Evolutionary conservation across 2,329 filamentous ascomycete species (phyloP).

Genomic region (Apiospora pterosperma): DNA sequence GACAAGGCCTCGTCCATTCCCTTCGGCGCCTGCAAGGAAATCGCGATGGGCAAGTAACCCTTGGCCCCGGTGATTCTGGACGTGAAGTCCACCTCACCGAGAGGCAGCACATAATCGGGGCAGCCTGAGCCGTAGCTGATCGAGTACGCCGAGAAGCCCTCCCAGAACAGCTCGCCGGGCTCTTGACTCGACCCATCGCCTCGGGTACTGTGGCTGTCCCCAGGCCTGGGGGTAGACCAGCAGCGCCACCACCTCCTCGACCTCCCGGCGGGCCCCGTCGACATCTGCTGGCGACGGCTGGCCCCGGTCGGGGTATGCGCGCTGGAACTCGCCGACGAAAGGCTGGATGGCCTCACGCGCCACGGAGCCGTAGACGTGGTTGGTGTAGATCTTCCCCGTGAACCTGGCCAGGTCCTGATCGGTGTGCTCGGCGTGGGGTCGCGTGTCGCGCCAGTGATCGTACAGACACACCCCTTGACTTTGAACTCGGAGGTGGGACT

Average conservation of each 20-base stretch:
- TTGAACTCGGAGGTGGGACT: slow-evolving; percentile 8
- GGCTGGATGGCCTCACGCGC: slow-evolving; percentile 8
- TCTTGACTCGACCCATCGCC: slow-evolving; percentile 7
- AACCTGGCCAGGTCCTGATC: slow-evolving; percentile 10
- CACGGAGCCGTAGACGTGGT: slow-evolving; percentile 11
- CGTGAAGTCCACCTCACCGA: slow-evolving; percentile 13
- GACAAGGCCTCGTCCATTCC: slow-evolving; percentile 10
- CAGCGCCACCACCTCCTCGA: slow-evolving; percentile 1
- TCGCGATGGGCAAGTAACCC: slow-evolving; percentile 13
- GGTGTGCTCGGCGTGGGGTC: background rate
- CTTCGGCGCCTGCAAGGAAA: slow-evolving; percentile 13
- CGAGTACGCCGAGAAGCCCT: slow-evolving; percentile 13
- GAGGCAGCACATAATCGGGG: slow-evolving; percentile 10
- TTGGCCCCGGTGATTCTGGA: slow-evolving; percentile 11
- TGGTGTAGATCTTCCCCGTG: slow-evolving; percentile 13
- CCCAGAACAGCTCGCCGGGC: slow-evolving; percentile 14
- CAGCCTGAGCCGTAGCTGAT: slow-evolving; percentile 18
- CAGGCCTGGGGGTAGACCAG: slow-evolving; percentile 15
- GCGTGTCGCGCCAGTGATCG: slow-evolving; percentile 13
- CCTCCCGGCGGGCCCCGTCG: background rate
- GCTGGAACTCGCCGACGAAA: slow-evolving; percentile 9
- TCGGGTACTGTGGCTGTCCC: slow-evolving; percentile 14
- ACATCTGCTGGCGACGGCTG: slow-evolving; percentile 9
- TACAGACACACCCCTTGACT: slow-evolving; percentile 11
- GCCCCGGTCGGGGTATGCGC: background rate